A percentile compares a stretch with the other conserved stretches of the same genome.
These are phyloP conservation scores for Barnettozyma populi DNA, from an alignment of 805 yeast genomes.

Conservation along the genomic window DNA sequence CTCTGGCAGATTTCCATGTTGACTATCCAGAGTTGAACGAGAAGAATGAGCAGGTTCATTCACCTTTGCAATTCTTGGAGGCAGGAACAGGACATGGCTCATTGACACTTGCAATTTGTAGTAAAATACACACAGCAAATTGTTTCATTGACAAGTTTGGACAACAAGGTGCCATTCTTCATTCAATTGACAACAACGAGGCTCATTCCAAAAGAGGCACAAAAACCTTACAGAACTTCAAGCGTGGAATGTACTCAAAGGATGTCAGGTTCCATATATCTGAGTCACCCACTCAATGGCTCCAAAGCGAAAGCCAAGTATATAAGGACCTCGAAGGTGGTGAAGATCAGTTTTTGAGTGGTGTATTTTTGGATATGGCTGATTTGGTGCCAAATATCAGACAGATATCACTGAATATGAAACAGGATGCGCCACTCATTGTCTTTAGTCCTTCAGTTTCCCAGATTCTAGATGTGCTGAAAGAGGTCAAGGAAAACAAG, in stretches of 20 bases:
- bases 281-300: constrained; percentile 39
- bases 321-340: constrained; percentile 22
- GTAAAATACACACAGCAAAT: constrained; percentile 40
- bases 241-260: constrained; percentile 37
- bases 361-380: constrained; percentile 45
- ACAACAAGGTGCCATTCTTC: constrained; percentile 39
- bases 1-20: constrained; percentile 41
- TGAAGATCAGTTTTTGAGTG: constrained; percentile 32
- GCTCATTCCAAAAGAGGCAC: constrained; percentile 38
- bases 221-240: constrained; percentile 34
- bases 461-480: constrained; percentile 38
- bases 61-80: constrained; percentile 39
- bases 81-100: constrained; percentile 57
- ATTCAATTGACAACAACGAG: constrained; percentile 37
- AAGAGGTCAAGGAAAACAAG: constrained; percentile 25
- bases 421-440: constrained; percentile 38
- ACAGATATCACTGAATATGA: constrained; percentile 29
- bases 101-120: constrained; percentile 38
- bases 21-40: constrained; percentile 31
- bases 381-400: constrained; percentile 32
- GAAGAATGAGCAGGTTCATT: constrained; percentile 7
- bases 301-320: constrained; percentile 21
- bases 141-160: constrained; percentile 27
- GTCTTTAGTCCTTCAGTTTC: constrained; percentile 45
- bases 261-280: constrained; percentile 41